Base-by-base conservation (phyloP, 768 basidiomycete species). In the Leccinum ochraceum region DNA sequence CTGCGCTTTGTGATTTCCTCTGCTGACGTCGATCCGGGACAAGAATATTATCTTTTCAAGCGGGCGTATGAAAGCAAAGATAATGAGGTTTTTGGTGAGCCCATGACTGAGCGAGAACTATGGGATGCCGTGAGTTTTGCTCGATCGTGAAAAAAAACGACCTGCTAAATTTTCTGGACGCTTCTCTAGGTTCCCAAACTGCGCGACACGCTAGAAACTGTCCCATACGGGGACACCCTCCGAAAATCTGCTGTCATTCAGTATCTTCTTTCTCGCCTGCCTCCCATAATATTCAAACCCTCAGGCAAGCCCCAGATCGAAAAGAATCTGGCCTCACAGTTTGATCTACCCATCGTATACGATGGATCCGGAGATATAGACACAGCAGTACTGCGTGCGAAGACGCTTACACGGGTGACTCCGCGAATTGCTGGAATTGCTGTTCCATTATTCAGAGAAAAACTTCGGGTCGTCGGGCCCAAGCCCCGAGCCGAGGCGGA, bases 361-460 rank as follows among this genome's bases (percentile, higher is more conserved):
- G 66, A 49, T 0, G 80, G 32, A 20, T 22, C 53, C 7, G 36
- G 79, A 0, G 83, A 86, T 64, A 73, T 78, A 6, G 90, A 92
- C 65, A 63, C 82, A 4, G 80, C 78, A 2, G 83, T 88, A 2
- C 76, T 90, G 17, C 82, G 84, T 62, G 80, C 81, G 32, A 83
- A 85, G 63, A 80, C 71, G 17, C 73, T 76, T 5, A 90, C 88
- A 0, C 82, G 83, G 52, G 87, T 92, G 8, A 90, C 89, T 0
- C 83, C 84, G 0, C 75, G 78, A 20, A 85, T 92, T 49, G 79
- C 78, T 6, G 66, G 73, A 9, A 71, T 90, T 8, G 83, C 87
- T 0, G 34, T 68, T 8, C 79, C 80, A 0, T 77, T 82, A 0
- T 85, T 90, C 54, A 77, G 76, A 24, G 89, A 89, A 61, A 71